These are phyloP conservation scores for Leersia perrieri DNA, from an alignment of 176 grass and related monocot species.

Conservation along the genomic window DNA sequence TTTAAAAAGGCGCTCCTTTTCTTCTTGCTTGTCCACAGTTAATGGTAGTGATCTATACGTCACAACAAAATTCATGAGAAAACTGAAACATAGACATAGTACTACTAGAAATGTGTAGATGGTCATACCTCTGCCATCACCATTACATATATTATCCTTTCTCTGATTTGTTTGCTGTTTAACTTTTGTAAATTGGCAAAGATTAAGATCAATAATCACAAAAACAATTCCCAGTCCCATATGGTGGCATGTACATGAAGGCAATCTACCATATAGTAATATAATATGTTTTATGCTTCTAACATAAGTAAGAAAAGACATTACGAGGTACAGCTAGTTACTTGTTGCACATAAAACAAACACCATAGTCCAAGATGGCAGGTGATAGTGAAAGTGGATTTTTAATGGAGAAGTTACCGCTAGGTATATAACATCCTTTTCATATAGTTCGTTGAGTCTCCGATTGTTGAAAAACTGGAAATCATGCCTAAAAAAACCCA, in stretches of 20 bases:
- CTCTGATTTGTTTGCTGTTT: slow-evolving; percentile 70
- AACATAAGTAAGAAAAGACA: neutral
- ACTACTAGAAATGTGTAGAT: slow-evolving; percentile 20
- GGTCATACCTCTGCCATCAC: slow-evolving; percentile 59
- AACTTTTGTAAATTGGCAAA: slow-evolving; percentile 11
- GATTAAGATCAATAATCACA: slow-evolving; percentile 19
- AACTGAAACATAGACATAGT: neutral
- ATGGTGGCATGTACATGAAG: neutral
- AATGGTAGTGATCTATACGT: slow-evolving; percentile 47
- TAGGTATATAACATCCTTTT: slow-evolving; percentile 81
- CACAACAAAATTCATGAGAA: slow-evolving; percentile 12
- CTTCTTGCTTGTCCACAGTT: slow-evolving; percentile 58
- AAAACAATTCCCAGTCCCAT: neutral
- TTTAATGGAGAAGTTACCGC: slow-evolving; percentile 40
- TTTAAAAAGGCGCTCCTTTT: slow-evolving; percentile 63
- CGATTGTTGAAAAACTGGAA: slow-evolving; percentile 80
- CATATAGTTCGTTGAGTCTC: slow-evolving; percentile 68
- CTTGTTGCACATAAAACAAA: neutral
- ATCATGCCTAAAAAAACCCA: slow-evolving; percentile 58
- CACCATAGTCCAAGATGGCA: neutral
- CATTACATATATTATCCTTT: slow-evolving; percentile 77
- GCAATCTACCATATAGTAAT: neutral
- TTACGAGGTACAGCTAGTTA: neutral
- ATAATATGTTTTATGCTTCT: neutral
- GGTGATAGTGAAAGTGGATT: slow-evolving; percentile 10